Evolutionary conservation across 2,329 filamentous ascomycete species (phyloP).

Genomic region (Colletotrichum lentis): DNA sequence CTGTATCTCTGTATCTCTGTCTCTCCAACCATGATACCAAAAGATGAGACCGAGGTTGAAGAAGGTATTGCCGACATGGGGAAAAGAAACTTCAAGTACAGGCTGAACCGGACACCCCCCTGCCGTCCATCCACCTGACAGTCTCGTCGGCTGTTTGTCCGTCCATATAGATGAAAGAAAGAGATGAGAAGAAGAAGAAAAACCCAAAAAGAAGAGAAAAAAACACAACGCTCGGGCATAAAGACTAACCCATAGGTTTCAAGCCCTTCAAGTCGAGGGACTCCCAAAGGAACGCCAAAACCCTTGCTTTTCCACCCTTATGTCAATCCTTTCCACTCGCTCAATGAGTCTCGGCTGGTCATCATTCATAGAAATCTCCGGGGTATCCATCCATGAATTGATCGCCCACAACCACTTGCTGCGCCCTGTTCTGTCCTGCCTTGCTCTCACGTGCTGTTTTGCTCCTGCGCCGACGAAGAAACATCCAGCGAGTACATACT

Average conservation of each 20-base stretch:
- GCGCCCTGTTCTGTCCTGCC: not conserved
- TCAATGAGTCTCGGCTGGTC: conserved; percentile 28
- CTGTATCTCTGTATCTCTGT: no score
- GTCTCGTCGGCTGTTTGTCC: not conserved
- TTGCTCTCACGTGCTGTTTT: not conserved
- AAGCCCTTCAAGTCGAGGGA: not conserved
- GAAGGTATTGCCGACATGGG: conserved; percentile 1
- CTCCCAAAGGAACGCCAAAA: conserved; percentile 29
- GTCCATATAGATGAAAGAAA: not conserved
- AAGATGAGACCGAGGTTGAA: not conserved
- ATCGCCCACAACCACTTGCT: not conserved
- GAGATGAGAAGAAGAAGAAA: conserved; percentile 3
- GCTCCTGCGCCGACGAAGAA: conserved; percentile 34
- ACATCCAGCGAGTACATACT: conserved; percentile 48
- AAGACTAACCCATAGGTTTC: conserved; percentile 9
- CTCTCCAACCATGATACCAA: not conserved
- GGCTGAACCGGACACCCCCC: not conserved
- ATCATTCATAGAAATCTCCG: conserved; percentile 28
- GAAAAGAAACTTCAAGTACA: not conserved
- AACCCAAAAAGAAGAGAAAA: conserved; percentile 8
- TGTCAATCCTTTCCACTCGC: conserved; percentile 22
- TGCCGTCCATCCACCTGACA: not conserved
- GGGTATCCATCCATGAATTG: conserved; percentile 30
- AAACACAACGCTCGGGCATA: conserved; percentile 18
- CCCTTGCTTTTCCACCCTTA: conserved; percentile 33